These are phyloP conservation scores for Parasarocladium wereldwijsianum DNA, from an alignment of 2,329 filamentous ascomycete genomes.

Conservation along the genomic window DNA sequence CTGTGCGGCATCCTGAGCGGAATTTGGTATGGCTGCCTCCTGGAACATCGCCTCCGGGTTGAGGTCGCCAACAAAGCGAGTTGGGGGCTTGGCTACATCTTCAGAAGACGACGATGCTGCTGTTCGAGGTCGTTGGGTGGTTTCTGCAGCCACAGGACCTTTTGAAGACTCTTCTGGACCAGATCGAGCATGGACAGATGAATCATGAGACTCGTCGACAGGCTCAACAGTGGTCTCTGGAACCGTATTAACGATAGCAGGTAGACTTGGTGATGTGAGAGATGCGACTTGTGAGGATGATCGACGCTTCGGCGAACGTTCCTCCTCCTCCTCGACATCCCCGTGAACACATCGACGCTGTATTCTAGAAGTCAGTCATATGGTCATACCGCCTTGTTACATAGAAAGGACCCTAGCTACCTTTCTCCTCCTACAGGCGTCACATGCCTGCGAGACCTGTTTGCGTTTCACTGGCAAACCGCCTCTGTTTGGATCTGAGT, in stretches of 20 bases:
- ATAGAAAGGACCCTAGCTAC: slow-evolving; percentile 14
- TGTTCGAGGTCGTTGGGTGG: slow-evolving; percentile 5
- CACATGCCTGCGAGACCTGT: slow-evolving; percentile 44
- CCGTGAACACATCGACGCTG: slow-evolving; percentile 30
- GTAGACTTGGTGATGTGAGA: no score
- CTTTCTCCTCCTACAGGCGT: slow-evolving; percentile 39
- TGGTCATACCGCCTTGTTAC: neutral
- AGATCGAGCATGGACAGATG: neutral
- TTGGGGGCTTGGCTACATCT: slow-evolving; percentile 13
- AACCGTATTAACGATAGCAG: neutral
- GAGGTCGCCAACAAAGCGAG: slow-evolving; percentile 41
- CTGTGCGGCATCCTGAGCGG: slow-evolving; percentile 21
- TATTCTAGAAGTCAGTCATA: slow-evolving; percentile 2
- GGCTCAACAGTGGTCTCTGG: neutral
- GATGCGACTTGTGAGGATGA: no score
- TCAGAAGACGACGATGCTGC: slow-evolving; percentile 5
- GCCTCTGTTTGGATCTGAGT: slow-evolving; percentile 30
- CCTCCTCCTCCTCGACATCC: no score
- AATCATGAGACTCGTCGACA: neutral
- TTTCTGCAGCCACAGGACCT: neutral
- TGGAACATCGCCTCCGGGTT: slow-evolving; percentile 47
- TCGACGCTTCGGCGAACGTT: no score
- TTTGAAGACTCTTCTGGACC: neutral
- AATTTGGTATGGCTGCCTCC: slow-evolving; percentile 29
- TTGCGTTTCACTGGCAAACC: slow-evolving; percentile 44